Evolutionary conservation across 2,329 filamentous ascomycete species (phyloP), one percentile per base, ranked within the genome.

Genomic region (Rasamsonia emersonii): DNA sequence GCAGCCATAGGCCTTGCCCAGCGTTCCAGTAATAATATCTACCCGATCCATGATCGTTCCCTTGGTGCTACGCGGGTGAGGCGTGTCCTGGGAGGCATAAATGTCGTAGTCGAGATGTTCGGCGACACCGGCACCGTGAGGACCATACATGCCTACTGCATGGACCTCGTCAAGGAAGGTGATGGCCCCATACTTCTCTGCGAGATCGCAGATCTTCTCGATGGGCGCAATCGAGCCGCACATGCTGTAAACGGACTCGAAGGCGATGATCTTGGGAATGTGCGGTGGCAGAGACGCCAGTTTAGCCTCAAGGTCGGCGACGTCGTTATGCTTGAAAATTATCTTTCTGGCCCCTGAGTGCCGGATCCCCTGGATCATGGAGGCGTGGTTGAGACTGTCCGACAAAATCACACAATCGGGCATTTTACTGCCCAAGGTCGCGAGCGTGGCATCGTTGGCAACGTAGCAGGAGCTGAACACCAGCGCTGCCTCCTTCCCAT

Each of bases 231-330:
- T 85, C 10, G 86, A 94, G 41, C 91, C 91, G 56, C 91, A 98
- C 91, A 98, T 98, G 68, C 86, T 94, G 67, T 98, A 98, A 3
- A 98, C 91, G 18, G 86, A 94, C 65, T 98, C 91, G 44, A 96
- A 98, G 2, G 91, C 91, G 44, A 98, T 98, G 45, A 98, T 94
- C 70, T 98, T 98, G 36, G 91, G 91, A 20, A 84, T 75, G 39
- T 91, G 73, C 1, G 82, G 65, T 1, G 89, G 86, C 24, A 98
- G 72, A 9, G 86, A 82, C 3, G 88, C 86, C 44, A 98, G 71
- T 64, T 98, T 96, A 30, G 77, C 77, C 67, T 98, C 91, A 10
- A 98, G 70, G 50, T 98, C 91, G 24, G 72, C 77, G n/a, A 96
- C 63, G 51, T 98, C 88, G 52, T 98, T 98, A 67, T 98, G 91